A percentile compares a stretch with the other conserved stretches of the same genome.
phyloP scores from a whole-genome alignment of 495 filamentous ascomycete species.

The Neurospora sp. region DNA sequence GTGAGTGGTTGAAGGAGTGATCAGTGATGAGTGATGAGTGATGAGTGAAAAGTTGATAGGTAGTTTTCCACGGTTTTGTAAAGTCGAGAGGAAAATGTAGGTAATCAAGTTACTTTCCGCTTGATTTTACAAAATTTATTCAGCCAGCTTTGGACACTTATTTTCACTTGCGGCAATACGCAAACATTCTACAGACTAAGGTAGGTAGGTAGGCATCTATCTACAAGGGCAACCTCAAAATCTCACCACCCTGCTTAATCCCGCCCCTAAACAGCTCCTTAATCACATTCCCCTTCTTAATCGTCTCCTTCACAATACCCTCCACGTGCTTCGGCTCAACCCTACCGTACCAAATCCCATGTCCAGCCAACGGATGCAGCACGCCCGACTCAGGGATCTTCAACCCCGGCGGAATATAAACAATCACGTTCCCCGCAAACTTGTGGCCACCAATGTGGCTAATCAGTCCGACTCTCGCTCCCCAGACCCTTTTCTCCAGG shows the following conservation, averaged over 20 bases:
- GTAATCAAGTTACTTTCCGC: too few species aligned
- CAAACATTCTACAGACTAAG: too few species aligned
- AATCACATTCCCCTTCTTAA: slow-evolving; percentile 62
- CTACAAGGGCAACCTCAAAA: slow-evolving; percentile 28
- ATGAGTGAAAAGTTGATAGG: too few species aligned
- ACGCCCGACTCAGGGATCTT: slow-evolving; percentile 16
- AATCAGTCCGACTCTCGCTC: slow-evolving; percentile 53
- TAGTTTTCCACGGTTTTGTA: too few species aligned
- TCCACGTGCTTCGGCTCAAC: slow-evolving; percentile 81
- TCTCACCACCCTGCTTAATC: slow-evolving; percentile 35
- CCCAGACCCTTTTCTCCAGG: slow-evolving; percentile 4
- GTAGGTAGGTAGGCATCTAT: background rate
- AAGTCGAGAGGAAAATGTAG: too few species aligned
- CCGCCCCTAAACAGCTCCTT: slow-evolving; percentile 65
- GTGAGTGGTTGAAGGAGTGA: too few species aligned
- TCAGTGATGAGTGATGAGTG: too few species aligned
- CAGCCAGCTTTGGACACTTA: too few species aligned
- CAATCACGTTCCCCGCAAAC: slow-evolving; percentile 85
- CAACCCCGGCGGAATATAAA: slow-evolving; percentile 64
- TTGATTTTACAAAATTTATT: too few species aligned
- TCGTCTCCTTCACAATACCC: slow-evolving; percentile 73
- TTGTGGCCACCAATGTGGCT: slow-evolving; percentile 91
- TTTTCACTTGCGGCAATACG: too few species aligned
- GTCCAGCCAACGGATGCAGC: slow-evolving; percentile 57
- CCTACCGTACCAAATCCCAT: slow-evolving; percentile 88